phyloP scores from a whole-genome alignment of 2,329 filamentous ascomycete species.

The Seiridium unicorne region DNA sequence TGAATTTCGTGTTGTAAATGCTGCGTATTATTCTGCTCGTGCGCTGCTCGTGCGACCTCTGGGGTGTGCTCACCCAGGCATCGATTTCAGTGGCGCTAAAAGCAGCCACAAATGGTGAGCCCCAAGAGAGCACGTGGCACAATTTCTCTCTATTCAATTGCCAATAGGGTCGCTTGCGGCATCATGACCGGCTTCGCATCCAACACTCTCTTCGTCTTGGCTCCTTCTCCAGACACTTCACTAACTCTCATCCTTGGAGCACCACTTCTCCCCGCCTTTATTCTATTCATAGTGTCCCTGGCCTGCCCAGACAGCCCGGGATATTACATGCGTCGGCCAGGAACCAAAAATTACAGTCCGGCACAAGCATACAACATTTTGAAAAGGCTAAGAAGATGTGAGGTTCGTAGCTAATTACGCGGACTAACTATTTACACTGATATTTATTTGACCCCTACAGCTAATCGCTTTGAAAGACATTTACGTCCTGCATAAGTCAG shows the following conservation, averaged over 20 bases:
- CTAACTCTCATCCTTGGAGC: conserved; percentile 30
- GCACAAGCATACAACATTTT: conserved; percentile 27
- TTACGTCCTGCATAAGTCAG: conserved; percentile 31
- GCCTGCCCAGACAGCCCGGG: conserved; percentile 35
- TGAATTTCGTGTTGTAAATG: too few relatives aligned
- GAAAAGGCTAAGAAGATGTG: conserved; percentile 30
- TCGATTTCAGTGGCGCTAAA: too few relatives aligned
- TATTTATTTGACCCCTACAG: background rate
- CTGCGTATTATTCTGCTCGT: too few relatives aligned
- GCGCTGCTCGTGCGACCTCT: too few relatives aligned
- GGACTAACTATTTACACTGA: background rate
- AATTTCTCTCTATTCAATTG: too few relatives aligned
- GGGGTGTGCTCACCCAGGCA: too few relatives aligned
- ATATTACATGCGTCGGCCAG: conserved; percentile 27
- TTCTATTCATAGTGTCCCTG: conserved; percentile 24
- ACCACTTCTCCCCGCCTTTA: conserved; percentile 24
- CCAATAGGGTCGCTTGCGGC: conserved; percentile 31
- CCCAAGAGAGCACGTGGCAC: too few relatives aligned
- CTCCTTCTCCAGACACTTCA: conserved; percentile 11
- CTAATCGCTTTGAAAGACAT: conserved; percentile 24
- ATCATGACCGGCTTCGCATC: conserved; percentile 33
- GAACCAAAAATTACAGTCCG: conserved; percentile 25
- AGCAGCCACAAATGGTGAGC: too few relatives aligned
- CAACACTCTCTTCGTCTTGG: conserved; percentile 14
- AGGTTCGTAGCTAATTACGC: conserved; percentile 13